phyloP scores from a whole-genome alignment of 768 basidiomycete species.

The Lyophyllum semitale region DNA sequence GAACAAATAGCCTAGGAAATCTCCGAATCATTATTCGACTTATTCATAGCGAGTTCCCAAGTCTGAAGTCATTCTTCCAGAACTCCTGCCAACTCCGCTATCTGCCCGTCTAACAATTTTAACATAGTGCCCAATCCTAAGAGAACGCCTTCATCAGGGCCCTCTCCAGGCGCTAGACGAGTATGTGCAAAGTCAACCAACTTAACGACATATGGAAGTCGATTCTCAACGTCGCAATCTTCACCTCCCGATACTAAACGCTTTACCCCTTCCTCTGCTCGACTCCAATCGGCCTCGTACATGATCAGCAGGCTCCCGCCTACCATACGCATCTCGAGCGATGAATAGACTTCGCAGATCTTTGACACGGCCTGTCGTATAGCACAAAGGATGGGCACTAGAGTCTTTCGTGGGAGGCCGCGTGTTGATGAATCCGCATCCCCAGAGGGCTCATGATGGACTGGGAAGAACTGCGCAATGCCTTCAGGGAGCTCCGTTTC shows the following conservation, averaged over 20 bases:
- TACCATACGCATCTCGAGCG: constrained; percentile 73
- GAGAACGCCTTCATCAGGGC: constrained; percentile 78
- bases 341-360: constrained; percentile 48
- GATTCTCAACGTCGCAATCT: constrained; percentile 37
- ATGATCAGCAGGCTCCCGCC: constrained; percentile 80
- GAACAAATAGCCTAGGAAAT: no score
- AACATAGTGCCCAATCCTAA: constrained; percentile 69
- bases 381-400: constrained; percentile 60
- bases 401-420: constrained; percentile 56
- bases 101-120: constrained; percentile 48
- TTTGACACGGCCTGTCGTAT: constrained; percentile 54
- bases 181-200: constrained; percentile 97
- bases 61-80: background rate
- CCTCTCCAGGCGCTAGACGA: constrained; percentile 61
- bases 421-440: constrained; percentile 17
- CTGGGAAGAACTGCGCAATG: constrained; percentile 77
- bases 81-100: constrained; percentile 13
- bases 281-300: constrained; percentile 57
- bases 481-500: constrained; percentile 69
- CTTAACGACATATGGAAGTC: constrained; percentile 61
- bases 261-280: constrained; percentile 43
- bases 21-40: constrained; percentile 4
- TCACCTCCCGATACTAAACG: constrained; percentile 27
- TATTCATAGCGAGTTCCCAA: no score
- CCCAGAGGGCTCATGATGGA: constrained; percentile 22